phyloP scores from a whole-genome alignment of 2,329 filamentous ascomycete species.

The Aspergillus sp. region DNA sequence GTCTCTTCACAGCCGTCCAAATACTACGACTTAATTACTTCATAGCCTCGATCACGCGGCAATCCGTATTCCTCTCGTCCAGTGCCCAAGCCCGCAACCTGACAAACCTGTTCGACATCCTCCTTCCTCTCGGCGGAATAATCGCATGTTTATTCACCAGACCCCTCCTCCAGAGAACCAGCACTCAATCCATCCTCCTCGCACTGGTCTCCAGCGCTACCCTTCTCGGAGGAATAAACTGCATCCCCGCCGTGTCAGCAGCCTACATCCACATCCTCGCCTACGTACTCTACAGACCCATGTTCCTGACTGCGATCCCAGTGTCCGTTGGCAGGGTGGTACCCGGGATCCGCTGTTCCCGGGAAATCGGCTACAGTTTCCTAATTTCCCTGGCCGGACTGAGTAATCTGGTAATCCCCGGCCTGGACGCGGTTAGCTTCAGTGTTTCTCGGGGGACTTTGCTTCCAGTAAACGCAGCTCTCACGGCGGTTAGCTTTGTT shows the following conservation, averaged over 20 bases:
- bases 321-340: conserved; percentile 87
- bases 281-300: conserved; percentile 75
- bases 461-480: conserved; percentile 62
- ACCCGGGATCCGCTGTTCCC: no score
- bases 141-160: conserved; percentile 83
- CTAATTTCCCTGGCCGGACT: conserved; percentile 80
- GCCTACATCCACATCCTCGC: conserved; percentile 68
- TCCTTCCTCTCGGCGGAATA: conserved; percentile 72
- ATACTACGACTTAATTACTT: conserved; percentile 88
- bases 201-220: conserved; percentile 64
- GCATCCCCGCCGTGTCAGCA: conserved; percentile 59
- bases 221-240: conserved; percentile 64
- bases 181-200: conserved; percentile 60
- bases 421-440: conserved; percentile 69
- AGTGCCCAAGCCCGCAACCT: conserved; percentile 54
- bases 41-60: conserved; percentile 72
- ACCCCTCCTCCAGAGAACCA: conserved; percentile 63
- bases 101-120: conserved; percentile 80
- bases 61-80: conserved; percentile 70
- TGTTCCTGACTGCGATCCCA: conserved; percentile 82
- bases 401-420: conserved; percentile 75
- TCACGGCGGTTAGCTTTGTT: conserved; percentile 52
- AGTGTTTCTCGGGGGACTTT: conserved; percentile 62
- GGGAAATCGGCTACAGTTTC: no score
- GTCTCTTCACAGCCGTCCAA: conserved; percentile 67